Evolutionary conservation across 2,329 filamentous ascomycete genomes (phyloP).

Genomic region (Lizonia empirigonia): DNA sequence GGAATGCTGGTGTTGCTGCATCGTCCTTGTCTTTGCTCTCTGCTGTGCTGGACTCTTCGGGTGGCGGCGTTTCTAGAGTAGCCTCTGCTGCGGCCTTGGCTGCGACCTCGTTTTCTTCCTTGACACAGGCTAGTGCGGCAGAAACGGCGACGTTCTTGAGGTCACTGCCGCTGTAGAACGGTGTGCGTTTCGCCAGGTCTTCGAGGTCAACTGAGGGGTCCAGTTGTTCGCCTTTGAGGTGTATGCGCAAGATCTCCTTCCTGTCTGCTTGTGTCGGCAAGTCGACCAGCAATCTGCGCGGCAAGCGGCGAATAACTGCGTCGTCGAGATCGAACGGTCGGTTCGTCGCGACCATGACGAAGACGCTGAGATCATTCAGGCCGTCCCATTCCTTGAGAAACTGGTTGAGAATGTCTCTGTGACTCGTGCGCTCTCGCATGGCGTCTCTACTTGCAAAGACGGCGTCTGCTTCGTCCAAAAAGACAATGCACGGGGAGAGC

Average conservation of each 20-base stretch:
- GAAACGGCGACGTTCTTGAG: slow-evolving; percentile 83
- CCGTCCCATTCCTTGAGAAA: slow-evolving; percentile 98
- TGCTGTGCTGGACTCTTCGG: not conserved
- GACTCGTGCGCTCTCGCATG: slow-evolving; percentile 68
- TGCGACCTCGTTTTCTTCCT: slow-evolving; percentile 67
- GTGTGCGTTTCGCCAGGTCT: slow-evolving; percentile 68
- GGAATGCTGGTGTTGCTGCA: not conserved
- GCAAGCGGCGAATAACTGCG: slow-evolving; percentile 77
- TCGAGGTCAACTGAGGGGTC: slow-evolving; percentile 66
- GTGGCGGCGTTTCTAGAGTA: slow-evolving; percentile 3
- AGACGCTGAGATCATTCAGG: slow-evolving; percentile 79
- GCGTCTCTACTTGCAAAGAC: slow-evolving; percentile 80
- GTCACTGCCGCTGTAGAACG: slow-evolving; percentile 81
- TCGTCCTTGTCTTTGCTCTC: not conserved
- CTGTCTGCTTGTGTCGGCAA: slow-evolving; percentile 70
- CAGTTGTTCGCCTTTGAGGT: slow-evolving; percentile 71
- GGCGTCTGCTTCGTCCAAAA: slow-evolving; percentile 95
- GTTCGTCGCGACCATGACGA: slow-evolving; percentile 98
- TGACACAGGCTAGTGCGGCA: slow-evolving; percentile 77
- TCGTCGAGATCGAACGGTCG: slow-evolving; percentile 93
- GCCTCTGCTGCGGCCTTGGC: slow-evolving; percentile 34
- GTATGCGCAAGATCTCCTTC: slow-evolving; percentile 71
- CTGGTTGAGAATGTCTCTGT: slow-evolving; percentile 93
- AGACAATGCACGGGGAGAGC: slow-evolving; percentile 88
- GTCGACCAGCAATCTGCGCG: slow-evolving; percentile 74